Evolutionary conservation across 371 early-diverging fungal species (phyloP).

Genomic region (Rhizopus microsporus): DNA sequence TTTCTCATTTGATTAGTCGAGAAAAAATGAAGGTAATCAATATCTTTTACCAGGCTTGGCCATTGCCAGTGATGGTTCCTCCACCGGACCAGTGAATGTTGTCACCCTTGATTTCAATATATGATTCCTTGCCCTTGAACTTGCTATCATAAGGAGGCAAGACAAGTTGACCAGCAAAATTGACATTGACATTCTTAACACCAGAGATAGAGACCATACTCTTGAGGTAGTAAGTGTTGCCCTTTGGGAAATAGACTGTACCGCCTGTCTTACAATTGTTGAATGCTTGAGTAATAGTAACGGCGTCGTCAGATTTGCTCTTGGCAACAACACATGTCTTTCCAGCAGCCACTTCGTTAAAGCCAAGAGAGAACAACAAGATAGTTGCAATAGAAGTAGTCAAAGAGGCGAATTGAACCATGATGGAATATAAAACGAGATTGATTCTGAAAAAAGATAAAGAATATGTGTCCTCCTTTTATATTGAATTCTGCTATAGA

Average conservation of each 20-base stretch:
- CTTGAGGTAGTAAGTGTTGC: constrained; percentile 30
- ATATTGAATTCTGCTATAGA: no score
- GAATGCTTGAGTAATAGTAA: constrained; percentile 32
- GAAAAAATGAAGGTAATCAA: not conserved
- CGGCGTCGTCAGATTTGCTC: constrained; percentile 25
- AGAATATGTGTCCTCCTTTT: no score
- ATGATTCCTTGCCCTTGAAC: constrained; percentile 29
- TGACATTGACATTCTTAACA: constrained; percentile 27
- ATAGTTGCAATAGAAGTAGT: not conserved
- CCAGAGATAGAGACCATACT: constrained; percentile 21
- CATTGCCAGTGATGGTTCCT: constrained; percentile 29
- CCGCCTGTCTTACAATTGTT: constrained; percentile 35
- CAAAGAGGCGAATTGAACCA: not conserved
- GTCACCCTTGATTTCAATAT: constrained; percentile 29
- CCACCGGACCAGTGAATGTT: constrained; percentile 26
- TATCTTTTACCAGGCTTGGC: constrained; percentile 34
- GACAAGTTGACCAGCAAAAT: constrained; percentile 31
- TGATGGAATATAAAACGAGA: not conserved
- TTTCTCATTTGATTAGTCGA: not conserved
- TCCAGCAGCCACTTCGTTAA: constrained; percentile 15
- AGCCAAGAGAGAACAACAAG: not conserved
- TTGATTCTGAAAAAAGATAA: no score
- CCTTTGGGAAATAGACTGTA: constrained; percentile 32
- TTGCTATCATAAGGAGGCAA: constrained; percentile 29
- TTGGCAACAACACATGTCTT: constrained; percentile 29